Evolutionary conservation across 805 yeast species (phyloP).

Genomic region (Metahyphopichia silvanorum): DNA sequence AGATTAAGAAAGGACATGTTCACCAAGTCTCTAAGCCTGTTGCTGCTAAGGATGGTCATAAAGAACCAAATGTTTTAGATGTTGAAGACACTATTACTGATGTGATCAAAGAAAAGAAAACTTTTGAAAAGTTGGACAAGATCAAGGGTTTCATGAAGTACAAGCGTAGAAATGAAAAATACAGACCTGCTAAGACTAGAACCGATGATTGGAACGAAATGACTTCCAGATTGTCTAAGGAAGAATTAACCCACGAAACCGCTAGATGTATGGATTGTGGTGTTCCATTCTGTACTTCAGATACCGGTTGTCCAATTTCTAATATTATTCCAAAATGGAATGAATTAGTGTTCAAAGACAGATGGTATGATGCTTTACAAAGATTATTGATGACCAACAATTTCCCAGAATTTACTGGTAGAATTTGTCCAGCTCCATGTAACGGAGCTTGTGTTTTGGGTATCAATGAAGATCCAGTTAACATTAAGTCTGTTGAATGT

Average conservation of each 20-base stretch:
- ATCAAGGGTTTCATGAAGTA: constrained; percentile 91
- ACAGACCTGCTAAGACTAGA: constrained; percentile 74
- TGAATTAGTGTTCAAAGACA: constrained; percentile 89
- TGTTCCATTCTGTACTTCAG: constrained; percentile 97
- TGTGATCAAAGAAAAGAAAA: constrained; percentile 59
- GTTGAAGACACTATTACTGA: constrained; percentile 86
- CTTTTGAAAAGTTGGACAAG: constrained; percentile 60
- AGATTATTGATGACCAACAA: constrained; percentile 93
- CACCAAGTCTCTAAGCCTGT: constrained; percentile 21
- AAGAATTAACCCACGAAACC: constrained; percentile 85
- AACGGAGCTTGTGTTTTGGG: constrained; percentile 94
- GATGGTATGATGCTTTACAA: constrained; percentile 92
- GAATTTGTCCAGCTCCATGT: constrained; percentile 99
- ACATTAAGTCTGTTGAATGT: constrained; percentile 92
- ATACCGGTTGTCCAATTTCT: constrained; percentile 97
- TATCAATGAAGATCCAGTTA: constrained; percentile 91
- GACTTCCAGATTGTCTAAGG: constrained; percentile 74
- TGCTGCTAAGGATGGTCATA: constrained; percentile 19
- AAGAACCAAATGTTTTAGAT: constrained; percentile 85
- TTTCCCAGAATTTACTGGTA: constrained; percentile 97
- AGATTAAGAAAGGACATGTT: constrained; percentile 50
- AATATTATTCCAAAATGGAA: constrained; percentile 98
- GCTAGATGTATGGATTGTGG: constrained; percentile 99
- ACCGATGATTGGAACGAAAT: constrained; percentile 91
- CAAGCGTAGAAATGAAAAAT: constrained; percentile 81